These are phyloP conservation scores for Pyrrhoderma lamaoense DNA, from an alignment of 1,284 basidiomycete species.

Conservation along the genomic window DNA sequence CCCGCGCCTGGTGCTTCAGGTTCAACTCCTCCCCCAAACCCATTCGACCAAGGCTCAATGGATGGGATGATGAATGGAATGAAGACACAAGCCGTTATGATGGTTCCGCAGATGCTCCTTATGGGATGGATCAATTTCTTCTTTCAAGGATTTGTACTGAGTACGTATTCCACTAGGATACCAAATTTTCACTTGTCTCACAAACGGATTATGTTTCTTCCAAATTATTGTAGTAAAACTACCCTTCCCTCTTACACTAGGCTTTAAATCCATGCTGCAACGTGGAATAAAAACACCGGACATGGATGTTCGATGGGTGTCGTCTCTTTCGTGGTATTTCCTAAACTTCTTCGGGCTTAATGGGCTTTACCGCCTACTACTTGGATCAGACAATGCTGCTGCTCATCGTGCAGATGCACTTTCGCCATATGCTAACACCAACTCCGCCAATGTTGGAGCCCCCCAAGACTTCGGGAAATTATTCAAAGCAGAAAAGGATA, in stretches of 20 bases:
- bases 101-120: slow-evolving; percentile 96
- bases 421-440: slow-evolving; percentile 65
- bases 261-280: slow-evolving; percentile 99
- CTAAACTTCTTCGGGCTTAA: slow-evolving; percentile 98
- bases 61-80: slow-evolving; percentile 98
- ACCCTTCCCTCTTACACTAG: slow-evolving; percentile 93
- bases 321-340: slow-evolving; percentile 98
- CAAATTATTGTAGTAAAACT: slow-evolving; percentile 68
- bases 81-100: slow-evolving; percentile 99
- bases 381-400: slow-evolving; percentile 86
- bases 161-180: no score
- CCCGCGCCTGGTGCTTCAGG: slow-evolving; percentile 43
- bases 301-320: slow-evolving; percentile 99
- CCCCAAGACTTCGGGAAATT: slow-evolving; percentile 85
- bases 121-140: slow-evolving; percentile 99
- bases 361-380: slow-evolving; percentile 87
- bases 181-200: no score
- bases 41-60: slow-evolving; percentile 89
- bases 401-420: slow-evolving; percentile 67
- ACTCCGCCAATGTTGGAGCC: slow-evolving; percentile 39
- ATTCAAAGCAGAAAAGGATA: slow-evolving; percentile 89
- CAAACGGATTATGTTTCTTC: no score
- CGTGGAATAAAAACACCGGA: slow-evolving; percentile 93
- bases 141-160: slow-evolving; percentile 96
- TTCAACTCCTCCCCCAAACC: slow-evolving; percentile 59